These are phyloP conservation scores for Chytriomyces confervae DNA, from an alignment of 192 early-diverging fungal species.

Conservation along the genomic window DNA sequence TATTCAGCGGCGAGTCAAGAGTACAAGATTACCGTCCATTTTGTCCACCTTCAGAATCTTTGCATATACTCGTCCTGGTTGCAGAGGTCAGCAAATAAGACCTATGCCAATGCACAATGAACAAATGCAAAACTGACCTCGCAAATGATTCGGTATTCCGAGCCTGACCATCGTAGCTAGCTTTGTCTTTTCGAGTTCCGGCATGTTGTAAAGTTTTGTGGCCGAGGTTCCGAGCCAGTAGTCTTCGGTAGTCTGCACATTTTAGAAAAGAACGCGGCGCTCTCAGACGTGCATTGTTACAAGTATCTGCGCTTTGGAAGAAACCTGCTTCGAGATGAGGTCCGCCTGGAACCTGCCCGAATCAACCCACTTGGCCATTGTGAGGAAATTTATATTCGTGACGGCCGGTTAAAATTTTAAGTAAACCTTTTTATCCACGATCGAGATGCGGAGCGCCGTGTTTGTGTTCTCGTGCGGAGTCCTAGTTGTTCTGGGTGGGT, in stretches of 20 bases:
- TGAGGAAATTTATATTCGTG: no score
- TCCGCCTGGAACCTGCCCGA: neutral
- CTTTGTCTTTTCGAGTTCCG: slow-evolving; percentile 21
- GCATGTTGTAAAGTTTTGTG: slow-evolving; percentile 1
- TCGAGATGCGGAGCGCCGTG: neutral
- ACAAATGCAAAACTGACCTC: slow-evolving; percentile 39
- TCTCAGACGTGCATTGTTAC: neutral
- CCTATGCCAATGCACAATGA: neutral
- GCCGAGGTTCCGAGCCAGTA: slow-evolving; percentile 9
- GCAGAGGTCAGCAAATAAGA: slow-evolving; percentile 1
- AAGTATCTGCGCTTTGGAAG: neutral
- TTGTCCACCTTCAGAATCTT: slow-evolving; percentile 47
- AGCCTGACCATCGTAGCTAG: slow-evolving; percentile 46
- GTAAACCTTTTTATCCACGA: no score
- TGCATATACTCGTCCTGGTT: slow-evolving; percentile 44
- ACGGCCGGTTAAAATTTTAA: no score
- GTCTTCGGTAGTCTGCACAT: slow-evolving; percentile 8
- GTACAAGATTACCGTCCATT: slow-evolving; percentile 42
- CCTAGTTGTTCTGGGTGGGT: neutral
- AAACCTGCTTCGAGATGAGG: neutral
- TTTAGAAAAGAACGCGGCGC: neutral
- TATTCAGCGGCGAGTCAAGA: neutral
- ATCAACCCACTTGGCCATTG: neutral
- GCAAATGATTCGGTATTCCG: slow-evolving; percentile 47
- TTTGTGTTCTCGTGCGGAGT: neutral